A percentile compares a stretch with the other conserved stretches of the same genome.
phyloP scores from a whole-genome alignment of 2,329 filamentous ascomycete genomes.

The Arthrobotrys sinensis region DNA sequence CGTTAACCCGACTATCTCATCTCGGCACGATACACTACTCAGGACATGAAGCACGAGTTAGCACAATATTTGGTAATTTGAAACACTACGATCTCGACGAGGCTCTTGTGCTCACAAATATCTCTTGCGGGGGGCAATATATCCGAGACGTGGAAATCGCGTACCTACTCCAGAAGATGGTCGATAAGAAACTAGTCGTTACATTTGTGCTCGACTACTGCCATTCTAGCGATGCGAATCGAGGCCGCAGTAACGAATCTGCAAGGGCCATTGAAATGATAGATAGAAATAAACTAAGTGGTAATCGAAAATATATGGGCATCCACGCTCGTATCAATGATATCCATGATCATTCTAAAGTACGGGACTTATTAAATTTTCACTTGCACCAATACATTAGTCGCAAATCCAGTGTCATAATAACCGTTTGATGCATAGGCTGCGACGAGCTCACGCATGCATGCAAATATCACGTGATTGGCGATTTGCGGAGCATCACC shows the following conservation, averaged over 20 bases:
- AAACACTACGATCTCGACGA: conserved; percentile 46
- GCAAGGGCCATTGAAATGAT: neutral
- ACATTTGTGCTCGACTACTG: conserved; percentile 62
- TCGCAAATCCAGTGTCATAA: too few species aligned
- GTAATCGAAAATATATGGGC: too few species aligned
- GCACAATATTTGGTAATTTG: conserved; percentile 30
- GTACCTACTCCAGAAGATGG: conserved; percentile 47
- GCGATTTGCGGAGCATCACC: too few species aligned
- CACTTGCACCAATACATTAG: too few species aligned
- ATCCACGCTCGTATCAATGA: too few species aligned
- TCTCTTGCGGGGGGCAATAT: conserved; percentile 32
- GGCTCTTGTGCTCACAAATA: conserved; percentile 37
- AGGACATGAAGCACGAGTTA: conserved; percentile 55
- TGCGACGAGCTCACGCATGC: too few species aligned
- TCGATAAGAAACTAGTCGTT: conserved; percentile 48
- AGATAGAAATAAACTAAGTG: neutral
- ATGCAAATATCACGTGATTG: too few species aligned
- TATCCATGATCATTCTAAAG: too few species aligned
- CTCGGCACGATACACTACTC: conserved; percentile 61
- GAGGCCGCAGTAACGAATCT: conserved; percentile 4
- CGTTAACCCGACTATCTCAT: conserved; percentile 3
- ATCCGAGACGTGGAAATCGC: conserved; percentile 54
- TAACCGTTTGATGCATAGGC: too few species aligned
- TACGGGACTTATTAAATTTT: too few species aligned
- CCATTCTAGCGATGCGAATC: conserved; percentile 53